These are phyloP conservation scores for Syncephalastrum racemosum DNA, from an alignment of 371 early-diverging fungal species.

Conservation along the genomic window DNA sequence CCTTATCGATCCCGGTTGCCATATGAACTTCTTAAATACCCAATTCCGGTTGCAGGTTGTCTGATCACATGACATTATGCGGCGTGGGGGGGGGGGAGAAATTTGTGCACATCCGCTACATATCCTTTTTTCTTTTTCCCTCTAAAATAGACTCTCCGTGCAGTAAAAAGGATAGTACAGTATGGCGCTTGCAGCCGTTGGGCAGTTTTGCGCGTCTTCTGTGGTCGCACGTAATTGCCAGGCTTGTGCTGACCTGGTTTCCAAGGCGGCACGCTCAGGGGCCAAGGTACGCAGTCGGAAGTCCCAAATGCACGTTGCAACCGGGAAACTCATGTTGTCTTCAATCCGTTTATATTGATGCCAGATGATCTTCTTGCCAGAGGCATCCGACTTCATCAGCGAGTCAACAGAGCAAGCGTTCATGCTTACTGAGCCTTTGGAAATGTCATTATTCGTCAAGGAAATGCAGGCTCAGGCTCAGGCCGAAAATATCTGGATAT, in stretches of 20 bases:
- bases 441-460: constrained; percentile 52
- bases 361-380: constrained; percentile 82
- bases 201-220: constrained; percentile 67
- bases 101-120: too few species aligned
- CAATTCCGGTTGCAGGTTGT: too few species aligned
- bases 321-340: neutral
- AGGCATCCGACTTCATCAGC: constrained; percentile 82
- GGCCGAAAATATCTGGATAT: constrained; percentile 66
- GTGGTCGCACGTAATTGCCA: constrained; percentile 50
- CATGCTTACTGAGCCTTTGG: constrained; percentile 47
- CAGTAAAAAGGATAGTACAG: too few species aligned
- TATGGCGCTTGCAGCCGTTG: constrained; percentile 45
- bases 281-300: constrained; percentile 48
- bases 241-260: constrained; percentile 55
- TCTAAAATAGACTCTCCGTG: too few species aligned
- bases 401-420: constrained; percentile 45
- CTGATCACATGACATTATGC: too few species aligned
- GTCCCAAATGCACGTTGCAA: neutral
- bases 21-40: too few species aligned
- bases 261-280: constrained; percentile 53
- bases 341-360: neutral
- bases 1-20: too few species aligned
- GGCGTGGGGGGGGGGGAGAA: too few species aligned
- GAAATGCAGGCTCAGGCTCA: constrained; percentile 58
- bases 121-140: too few species aligned